phyloP scores from a whole-genome alignment of 352 stramenopile genomes.

The Elongisporangium senticosum region DNA sequence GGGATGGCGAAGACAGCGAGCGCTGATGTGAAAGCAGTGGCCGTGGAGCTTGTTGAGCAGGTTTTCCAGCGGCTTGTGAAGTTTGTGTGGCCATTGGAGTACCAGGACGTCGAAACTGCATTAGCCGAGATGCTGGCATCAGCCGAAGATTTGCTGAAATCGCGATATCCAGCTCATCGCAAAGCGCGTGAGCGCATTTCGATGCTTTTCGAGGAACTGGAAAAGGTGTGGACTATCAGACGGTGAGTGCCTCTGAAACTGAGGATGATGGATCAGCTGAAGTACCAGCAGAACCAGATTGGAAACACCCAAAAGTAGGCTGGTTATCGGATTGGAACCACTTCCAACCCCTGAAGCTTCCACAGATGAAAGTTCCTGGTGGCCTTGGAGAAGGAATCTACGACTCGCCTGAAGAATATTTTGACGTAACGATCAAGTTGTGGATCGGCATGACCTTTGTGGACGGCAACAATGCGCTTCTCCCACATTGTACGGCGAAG shows the following conservation, averaged over 20 bases:
- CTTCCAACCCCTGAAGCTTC: constrained; percentile 66
- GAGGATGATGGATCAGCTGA: not conserved
- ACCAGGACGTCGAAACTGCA: constrained; percentile 44
- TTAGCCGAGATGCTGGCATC: constrained; percentile 56
- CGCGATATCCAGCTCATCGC: constrained; percentile 43
- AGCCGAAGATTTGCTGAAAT: constrained; percentile 34
- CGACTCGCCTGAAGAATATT: constrained; percentile 71
- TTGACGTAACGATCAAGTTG: constrained; percentile 60
- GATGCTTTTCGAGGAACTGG: constrained; percentile 50
- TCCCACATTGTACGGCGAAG: constrained; percentile 63
- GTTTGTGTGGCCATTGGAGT: constrained; percentile 62
- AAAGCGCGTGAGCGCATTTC: constrained; percentile 32
- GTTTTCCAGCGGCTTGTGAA: constrained; percentile 48
- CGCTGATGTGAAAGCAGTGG: constrained; percentile 22
- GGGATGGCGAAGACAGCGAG: constrained; percentile 4
- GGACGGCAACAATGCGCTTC: constrained; percentile 77
- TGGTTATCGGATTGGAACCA: constrained; percentile 66
- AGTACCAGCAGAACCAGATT: constrained; percentile 21
- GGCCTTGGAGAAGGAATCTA: constrained; percentile 55
- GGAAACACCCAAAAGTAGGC: constrained; percentile 57
- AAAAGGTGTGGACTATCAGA: constrained; percentile 69
- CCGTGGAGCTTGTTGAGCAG: constrained; percentile 36
- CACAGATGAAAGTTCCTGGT: constrained; percentile 59
- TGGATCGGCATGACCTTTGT: constrained; percentile 88
- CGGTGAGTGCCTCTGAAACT: constrained; percentile 5